A percentile compares a stretch with the other conserved stretches of the same genome.
Evolutionary conservation across 2,329 filamentous ascomycete genomes (phyloP).

Genomic region (Alternaria sp.): DNA sequence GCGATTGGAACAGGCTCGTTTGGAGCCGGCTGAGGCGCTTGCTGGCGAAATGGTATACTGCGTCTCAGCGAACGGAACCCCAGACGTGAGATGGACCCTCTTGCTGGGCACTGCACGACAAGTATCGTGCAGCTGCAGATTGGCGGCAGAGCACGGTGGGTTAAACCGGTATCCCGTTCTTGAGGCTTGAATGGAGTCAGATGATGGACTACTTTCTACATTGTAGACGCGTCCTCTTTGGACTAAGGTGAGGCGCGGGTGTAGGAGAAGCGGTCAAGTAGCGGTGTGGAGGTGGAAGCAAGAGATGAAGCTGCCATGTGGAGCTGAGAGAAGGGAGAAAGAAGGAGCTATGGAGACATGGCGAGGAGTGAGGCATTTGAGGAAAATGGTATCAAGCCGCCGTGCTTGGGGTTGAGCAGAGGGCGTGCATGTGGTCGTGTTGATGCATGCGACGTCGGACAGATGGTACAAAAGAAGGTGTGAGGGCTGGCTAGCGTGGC

Average conservation of each 20-base stretch:
- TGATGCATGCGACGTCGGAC: constrained; percentile 13
- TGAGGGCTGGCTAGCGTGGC: constrained; percentile 5
- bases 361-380: constrained; percentile 5
- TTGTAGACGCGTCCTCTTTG: constrained; percentile 16
- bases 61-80: constrained; percentile 26
- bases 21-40: constrained; percentile 42
- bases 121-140: constrained; percentile 6
- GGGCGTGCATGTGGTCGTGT: constrained; percentile 20
- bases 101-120: constrained; percentile 22
- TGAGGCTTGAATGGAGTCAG: constrained; percentile 31
- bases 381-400: background rate
- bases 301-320: constrained; percentile 2
- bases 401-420: background rate
- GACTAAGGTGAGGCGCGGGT: constrained; percentile 4
- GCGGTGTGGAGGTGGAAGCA: constrained; percentile 17
- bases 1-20: constrained; percentile 28
- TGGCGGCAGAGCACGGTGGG: constrained; percentile 8
- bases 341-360: background rate
- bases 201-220: constrained; percentile 29
- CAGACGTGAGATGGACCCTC: constrained; percentile 15
- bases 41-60: constrained; percentile 23
- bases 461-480: constrained; percentile 3
- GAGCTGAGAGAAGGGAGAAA: background rate
- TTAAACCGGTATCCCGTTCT: constrained; percentile 26
- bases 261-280: constrained; percentile 32